Conservation (phyloP, 2,329 filamentous ascomycete genomes). For the Geosmithia putterillii region DNA sequence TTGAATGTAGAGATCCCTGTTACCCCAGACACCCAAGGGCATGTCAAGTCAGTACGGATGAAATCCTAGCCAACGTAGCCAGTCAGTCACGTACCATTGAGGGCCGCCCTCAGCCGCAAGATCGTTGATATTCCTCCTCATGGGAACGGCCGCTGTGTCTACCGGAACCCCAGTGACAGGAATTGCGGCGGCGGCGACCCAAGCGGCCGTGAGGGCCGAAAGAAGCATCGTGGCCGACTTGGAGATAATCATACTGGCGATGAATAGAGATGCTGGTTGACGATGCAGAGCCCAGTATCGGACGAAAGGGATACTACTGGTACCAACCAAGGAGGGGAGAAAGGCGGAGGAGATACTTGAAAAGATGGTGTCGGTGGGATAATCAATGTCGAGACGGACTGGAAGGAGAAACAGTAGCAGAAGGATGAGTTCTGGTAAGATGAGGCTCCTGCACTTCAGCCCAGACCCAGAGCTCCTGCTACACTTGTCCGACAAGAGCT, state of each 20-base stretch:
- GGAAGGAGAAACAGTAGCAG: too few species aligned
- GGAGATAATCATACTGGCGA: not conserved
- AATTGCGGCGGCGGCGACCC: not conserved
- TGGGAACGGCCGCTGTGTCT: conserved; percentile 25
- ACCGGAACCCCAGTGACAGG: conserved; percentile 18
- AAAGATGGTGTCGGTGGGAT: too few species aligned
- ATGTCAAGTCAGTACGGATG: not conserved
- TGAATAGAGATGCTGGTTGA: not conserved
- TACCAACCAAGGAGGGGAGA: too few species aligned
- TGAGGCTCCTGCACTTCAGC: too few species aligned
- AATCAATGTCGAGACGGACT: too few species aligned
- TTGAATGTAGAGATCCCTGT: conserved; percentile 36
- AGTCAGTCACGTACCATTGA: conserved; percentile 24
- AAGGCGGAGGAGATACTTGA: too few species aligned
- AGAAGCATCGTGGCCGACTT: not conserved
- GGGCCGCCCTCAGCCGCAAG: conserved; percentile 26
- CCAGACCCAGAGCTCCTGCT: too few species aligned
- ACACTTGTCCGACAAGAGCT: too few species aligned
- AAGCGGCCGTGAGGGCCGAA: not conserved
- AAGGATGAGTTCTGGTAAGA: too few species aligned
- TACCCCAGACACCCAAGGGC: not conserved
- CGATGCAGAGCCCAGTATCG: too few species aligned
- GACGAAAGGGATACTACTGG: too few species aligned
- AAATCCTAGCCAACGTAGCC: not conserved
- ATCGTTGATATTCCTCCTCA: conserved; percentile 33